Percentiles rank a stretch among this genome's conserved stretches.
phyloP scores from a whole-genome alignment of 805 yeast species.

The Candida insectalens region DNA sequence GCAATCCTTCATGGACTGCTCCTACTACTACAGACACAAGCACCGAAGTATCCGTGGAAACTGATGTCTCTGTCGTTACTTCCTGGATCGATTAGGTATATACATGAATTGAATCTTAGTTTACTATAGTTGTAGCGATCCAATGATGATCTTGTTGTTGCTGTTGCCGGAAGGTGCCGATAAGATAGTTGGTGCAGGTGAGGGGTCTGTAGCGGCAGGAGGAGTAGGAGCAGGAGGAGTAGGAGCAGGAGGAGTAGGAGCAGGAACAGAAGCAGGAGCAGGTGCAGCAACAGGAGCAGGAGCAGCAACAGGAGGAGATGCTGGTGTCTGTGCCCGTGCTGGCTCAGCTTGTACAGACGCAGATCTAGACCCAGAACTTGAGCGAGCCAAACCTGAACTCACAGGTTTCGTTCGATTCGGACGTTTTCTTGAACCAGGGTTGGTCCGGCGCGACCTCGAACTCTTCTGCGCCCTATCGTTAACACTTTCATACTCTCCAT shows the following conservation, averaged over 20 bases:
- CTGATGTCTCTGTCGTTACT: neutral
- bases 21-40: neutral
- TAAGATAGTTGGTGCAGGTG: conserved; percentile 3
- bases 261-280: neutral
- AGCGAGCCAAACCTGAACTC: too few relatives aligned
- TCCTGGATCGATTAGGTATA: too few relatives aligned
- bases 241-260: neutral
- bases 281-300: neutral
- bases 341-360: too few relatives aligned
- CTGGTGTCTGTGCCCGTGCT: neutral
- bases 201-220: neutral
- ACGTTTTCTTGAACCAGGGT: too few relatives aligned
- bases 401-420: too few relatives aligned
- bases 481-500: conserved; percentile 75
- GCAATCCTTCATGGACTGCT: conserved; percentile 2
- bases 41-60: neutral
- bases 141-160: conserved; percentile 9
- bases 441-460: too few relatives aligned
- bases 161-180: conserved; percentile 7
- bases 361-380: too few relatives aligned
- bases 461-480: too few relatives aligned
- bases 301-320: conserved; percentile 1
- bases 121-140: too few relatives aligned
- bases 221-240: neutral
- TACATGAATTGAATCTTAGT: too few relatives aligned